Percentiles rank a stretch among this genome's conserved stretches.
Evolutionary conservation across 495 filamentous ascomycete genomes (phyloP).

Genomic region (Lepidopterella palustris): DNA sequence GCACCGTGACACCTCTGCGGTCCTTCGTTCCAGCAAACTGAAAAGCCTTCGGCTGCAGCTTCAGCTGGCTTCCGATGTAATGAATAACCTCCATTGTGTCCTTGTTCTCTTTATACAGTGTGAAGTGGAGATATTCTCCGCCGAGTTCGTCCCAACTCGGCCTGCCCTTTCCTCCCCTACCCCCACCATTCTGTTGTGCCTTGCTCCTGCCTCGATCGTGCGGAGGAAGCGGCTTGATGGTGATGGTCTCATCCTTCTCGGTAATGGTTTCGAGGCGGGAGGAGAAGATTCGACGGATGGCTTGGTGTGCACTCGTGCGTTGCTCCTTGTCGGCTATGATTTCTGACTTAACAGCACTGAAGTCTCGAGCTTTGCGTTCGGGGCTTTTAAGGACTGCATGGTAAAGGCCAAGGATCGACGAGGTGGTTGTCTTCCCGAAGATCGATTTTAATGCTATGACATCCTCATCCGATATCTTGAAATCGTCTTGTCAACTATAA

Average conservation of each 20-base stretch:
- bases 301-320: conserved; percentile 58
- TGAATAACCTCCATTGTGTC: conserved; percentile 92
- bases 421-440: conserved; percentile 30
- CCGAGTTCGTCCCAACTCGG: conserved; percentile 57
- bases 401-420: conserved; percentile 27
- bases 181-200: conserved; percentile 14
- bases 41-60: conserved; percentile 61
- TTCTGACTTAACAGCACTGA: conserved; percentile 34
- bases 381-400: conserved; percentile 24
- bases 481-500: background rate
- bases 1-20: conserved; percentile 77
- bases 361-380: conserved; percentile 37
- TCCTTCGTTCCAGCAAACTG: conserved; percentile 94
- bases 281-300: conserved; percentile 61
- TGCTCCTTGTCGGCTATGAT: conserved; percentile 51
- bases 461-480: conserved; percentile 25
- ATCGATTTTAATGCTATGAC: conserved; percentile 23
- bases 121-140: conserved; percentile 83
- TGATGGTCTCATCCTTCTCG: conserved; percentile 52
- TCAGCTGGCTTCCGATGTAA: conserved; percentile 61
- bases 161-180: conserved; percentile 33
- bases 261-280: conserved; percentile 61
- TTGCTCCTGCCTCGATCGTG: conserved; percentile 13
- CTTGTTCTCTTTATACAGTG: conserved; percentile 94
- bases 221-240: conserved; percentile 46